Evolutionary conservation across 1,284 basidiomycete species (phyloP).

Genomic region (Heimioporus retisporus): DNA sequence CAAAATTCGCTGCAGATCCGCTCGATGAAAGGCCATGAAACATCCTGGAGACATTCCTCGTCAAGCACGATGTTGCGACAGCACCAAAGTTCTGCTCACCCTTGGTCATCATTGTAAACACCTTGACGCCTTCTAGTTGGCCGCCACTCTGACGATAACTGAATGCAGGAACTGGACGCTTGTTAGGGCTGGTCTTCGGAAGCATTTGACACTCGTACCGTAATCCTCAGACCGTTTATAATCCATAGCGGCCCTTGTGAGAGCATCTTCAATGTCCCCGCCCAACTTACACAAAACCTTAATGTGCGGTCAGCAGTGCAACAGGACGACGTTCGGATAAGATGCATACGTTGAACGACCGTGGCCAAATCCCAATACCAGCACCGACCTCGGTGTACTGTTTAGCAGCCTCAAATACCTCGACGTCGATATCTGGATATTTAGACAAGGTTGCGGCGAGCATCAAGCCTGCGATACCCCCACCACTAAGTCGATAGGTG

Average conservation of each 20-base stretch:
- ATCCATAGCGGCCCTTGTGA: slow-evolving; percentile 42
- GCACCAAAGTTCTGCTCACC: slow-evolving; percentile 44
- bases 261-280: slow-evolving; percentile 52
- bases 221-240: slow-evolving; percentile 51
- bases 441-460: slow-evolving; percentile 56
- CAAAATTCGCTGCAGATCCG: slow-evolving; percentile 54
- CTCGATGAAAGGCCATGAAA: slow-evolving; percentile 53
- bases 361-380: slow-evolving; percentile 64
- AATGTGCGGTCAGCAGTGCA: slow-evolving; percentile 22
- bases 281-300: slow-evolving; percentile 60
- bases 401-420: slow-evolving; percentile 61
- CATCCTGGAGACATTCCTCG: slow-evolving; percentile 43
- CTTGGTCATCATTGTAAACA: slow-evolving; percentile 54
- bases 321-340: background rate
- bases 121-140: slow-evolving; percentile 55
- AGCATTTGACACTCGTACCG: slow-evolving; percentile 19
- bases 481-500: slow-evolving; percentile 49
- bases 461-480: slow-evolving; percentile 61
- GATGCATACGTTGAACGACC: slow-evolving; percentile 42
- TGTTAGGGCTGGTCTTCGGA: slow-evolving; percentile 15
- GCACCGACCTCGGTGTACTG: slow-evolving; percentile 62
- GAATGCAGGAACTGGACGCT: slow-evolving; percentile 47
- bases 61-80: background rate
- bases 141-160: slow-evolving; percentile 61
- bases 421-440: slow-evolving; percentile 61